These are phyloP conservation scores for Fusarium goolgardi DNA, from an alignment of 2,329 filamentous ascomycete genomes.

Conservation along the genomic window DNA sequence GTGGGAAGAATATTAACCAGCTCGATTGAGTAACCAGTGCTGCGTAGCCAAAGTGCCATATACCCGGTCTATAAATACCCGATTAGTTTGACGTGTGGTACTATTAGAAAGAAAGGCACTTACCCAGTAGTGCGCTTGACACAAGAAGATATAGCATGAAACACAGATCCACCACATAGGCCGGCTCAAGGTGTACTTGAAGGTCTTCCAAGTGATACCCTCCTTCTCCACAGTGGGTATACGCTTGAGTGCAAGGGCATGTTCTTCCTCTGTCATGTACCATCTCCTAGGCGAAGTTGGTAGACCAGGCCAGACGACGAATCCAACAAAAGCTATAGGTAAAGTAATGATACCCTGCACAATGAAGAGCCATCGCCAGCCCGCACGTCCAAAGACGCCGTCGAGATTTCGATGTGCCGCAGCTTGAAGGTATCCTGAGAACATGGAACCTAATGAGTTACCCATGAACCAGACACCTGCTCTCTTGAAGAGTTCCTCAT, in stretches of 20 bases:
- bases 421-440: not conserved
- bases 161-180: conserved; percentile 19
- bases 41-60: not conserved
- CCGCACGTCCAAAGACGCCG: conserved; percentile 8
- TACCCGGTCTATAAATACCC: not conserved
- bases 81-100: not conserved
- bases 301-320: not conserved
- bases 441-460: not conserved
- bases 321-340: not conserved
- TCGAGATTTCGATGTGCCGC: conserved; percentile 7
- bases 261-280: conserved; percentile 5
- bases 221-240: not conserved
- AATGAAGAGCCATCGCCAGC: conserved; percentile 12
- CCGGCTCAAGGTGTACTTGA: not conserved
- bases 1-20: conserved; percentile 3
- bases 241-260: not conserved
- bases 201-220: not conserved
- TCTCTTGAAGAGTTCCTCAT: conserved; percentile 12
- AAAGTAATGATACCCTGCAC: conserved; percentile 2
- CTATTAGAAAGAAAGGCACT: too few relatives aligned
- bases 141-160: not conserved
- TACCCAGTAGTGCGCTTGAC: not conserved
- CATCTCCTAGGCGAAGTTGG: not conserved
- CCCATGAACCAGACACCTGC: conserved; percentile 14
- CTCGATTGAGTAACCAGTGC: conserved; percentile 2